Conservation (phyloP, 164 flowering plant species). For the Macadamia integrifolia region DNA sequence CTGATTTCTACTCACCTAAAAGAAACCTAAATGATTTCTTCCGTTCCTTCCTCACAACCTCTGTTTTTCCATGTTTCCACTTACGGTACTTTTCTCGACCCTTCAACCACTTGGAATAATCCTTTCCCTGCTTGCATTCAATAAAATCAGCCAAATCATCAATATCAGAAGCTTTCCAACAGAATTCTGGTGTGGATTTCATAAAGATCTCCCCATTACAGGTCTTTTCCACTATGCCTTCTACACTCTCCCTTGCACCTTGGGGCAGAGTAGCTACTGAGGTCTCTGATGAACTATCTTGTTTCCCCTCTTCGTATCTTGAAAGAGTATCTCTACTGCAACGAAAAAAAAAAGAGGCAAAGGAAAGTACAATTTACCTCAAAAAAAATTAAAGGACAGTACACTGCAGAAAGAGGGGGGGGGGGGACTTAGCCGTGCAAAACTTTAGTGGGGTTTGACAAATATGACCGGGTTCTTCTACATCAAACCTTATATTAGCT, state of each 20-base stretch:
- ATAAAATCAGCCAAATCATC: conserved; percentile 68
- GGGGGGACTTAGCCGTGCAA: no score
- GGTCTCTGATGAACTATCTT: conserved; percentile 5
- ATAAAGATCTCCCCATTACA: conserved; percentile 51
- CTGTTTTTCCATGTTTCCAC: conserved; percentile 33
- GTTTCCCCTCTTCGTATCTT: neutral
- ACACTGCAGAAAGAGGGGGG: neutral
- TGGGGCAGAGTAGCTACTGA: conserved; percentile 2
- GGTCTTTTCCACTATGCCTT: conserved; percentile 29
- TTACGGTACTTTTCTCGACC: conserved; percentile 30
- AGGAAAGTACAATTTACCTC: no score
- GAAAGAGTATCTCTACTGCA: conserved; percentile 13
- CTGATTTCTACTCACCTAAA: no score
- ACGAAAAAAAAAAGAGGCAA: neutral
- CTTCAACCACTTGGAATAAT: conserved; percentile 62
- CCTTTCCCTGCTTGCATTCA: conserved; percentile 60
- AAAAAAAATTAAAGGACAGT: neutral
- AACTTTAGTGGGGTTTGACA: neutral
- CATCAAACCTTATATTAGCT: neutral
- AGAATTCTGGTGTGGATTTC: conserved; percentile 20
- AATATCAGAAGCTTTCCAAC: conserved; percentile 22
- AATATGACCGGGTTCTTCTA: neutral
- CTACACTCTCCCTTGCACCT: conserved; percentile 3
- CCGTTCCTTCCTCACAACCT: conserved; percentile 24
- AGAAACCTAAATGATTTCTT: conserved; percentile 7